Evolutionary conservation across 352 stramenopile species (phyloP).

Genomic region (Blastocystis sp.): DNA sequence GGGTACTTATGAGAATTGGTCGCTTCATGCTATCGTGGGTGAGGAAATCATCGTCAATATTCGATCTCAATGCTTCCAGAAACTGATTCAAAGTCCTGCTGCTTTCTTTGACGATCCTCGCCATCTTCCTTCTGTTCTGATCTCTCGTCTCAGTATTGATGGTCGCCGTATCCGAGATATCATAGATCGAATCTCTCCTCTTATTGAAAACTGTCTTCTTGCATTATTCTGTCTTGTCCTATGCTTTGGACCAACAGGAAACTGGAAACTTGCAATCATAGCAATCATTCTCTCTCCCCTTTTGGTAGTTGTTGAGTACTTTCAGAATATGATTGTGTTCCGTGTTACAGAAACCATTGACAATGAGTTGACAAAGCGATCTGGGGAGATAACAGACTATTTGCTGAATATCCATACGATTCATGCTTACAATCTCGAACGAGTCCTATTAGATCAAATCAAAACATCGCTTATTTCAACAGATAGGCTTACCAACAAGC

Average conservation of each 20-base stretch:
- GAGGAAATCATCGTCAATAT: background rate
- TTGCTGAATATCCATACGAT: constrained; percentile 60
- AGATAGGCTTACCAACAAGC: constrained; percentile 21
- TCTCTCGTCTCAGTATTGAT: constrained; percentile 21
- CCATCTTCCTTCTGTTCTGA: background rate
- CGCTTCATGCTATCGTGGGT: background rate
- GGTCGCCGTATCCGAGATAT: constrained; percentile 39
- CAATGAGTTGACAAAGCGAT: constrained; percentile 26
- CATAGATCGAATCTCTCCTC: background rate
- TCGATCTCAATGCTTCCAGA: background rate
- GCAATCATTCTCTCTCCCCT: constrained; percentile 28
- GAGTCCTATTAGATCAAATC: background rate
- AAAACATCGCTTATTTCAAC: background rate
- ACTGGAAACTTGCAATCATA: constrained; percentile 9
- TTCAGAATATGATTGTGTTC: constrained; percentile 6
- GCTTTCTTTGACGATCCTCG: constrained; percentile 32
- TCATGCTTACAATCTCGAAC: constrained; percentile 52
- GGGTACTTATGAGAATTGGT: background rate
- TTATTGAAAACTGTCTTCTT: constrained; percentile 12
- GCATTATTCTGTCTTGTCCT: background rate
- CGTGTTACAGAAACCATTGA: constrained; percentile 30
- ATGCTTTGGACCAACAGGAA: constrained; percentile 13
- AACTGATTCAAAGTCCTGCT: background rate
- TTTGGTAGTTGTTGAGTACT: background rate
- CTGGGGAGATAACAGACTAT: constrained; percentile 21